Conservation (phyloP, 1,284 basidiomycete species). For the Rhodofomes roseus region DNA sequence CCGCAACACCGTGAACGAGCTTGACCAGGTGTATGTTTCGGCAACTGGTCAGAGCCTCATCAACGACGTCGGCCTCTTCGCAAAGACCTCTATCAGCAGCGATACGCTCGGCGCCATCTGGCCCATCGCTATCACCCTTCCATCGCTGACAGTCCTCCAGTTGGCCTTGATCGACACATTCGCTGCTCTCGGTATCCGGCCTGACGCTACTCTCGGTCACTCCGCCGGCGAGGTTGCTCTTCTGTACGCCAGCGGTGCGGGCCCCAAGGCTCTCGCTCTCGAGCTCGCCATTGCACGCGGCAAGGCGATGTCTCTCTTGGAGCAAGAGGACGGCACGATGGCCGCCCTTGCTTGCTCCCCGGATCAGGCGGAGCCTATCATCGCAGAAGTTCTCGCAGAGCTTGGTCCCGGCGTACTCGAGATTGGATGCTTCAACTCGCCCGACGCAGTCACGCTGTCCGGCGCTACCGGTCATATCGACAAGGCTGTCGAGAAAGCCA, state of each 20-base stretch:
- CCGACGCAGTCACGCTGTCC: slow-evolving; percentile 31
- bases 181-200: slow-evolving; percentile 29
- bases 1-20: slow-evolving; percentile 30
- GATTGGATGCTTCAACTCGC: slow-evolving; percentile 37
- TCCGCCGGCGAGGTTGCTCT: slow-evolving; percentile 41
- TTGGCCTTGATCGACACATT: slow-evolving; percentile 41
- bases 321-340: slow-evolving; percentile 36
- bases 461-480: slow-evolving; percentile 29
- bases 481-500: slow-evolving; percentile 23
- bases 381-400: slow-evolving; percentile 14
- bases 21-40: slow-evolving; percentile 31
- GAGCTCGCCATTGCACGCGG: slow-evolving; percentile 38
- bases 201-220: slow-evolving; percentile 38
- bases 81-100: slow-evolving; percentile 2
- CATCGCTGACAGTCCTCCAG: slow-evolving; percentile 39
- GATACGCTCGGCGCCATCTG: slow-evolving; percentile 28
- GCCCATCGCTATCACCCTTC: slow-evolving; percentile 32
- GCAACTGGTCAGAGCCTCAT: slow-evolving; percentile 34
- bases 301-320: slow-evolving; percentile 29
- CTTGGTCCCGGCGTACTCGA: slow-evolving; percentile 22
- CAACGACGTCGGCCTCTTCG: slow-evolving; percentile 31
- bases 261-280: slow-evolving; percentile 35
- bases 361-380: slow-evolving; percentile 20
- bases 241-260: slow-evolving; percentile 40
- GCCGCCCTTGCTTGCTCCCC: slow-evolving; percentile 36